These are phyloP conservation scores for Marasmius tenuissimus DNA, from an alignment of 1,284 basidiomycete genomes.

Conservation along the genomic window DNA sequence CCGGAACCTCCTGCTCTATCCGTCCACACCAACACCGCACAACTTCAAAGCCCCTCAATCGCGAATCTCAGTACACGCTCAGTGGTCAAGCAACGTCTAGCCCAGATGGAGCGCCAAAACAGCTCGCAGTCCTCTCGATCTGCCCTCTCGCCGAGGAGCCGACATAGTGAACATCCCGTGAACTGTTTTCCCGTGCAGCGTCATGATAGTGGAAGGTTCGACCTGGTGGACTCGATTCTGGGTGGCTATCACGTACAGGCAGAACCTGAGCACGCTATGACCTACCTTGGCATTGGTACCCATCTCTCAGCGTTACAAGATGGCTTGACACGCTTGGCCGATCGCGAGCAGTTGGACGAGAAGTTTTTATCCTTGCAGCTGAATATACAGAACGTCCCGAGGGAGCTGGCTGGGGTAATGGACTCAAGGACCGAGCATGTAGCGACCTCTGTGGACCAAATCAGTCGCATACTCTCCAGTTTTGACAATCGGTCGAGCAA, in stretches of 20 bases:
- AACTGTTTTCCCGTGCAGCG: not conserved
- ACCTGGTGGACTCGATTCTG: not conserved
- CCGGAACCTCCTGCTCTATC: conserved; percentile 9
- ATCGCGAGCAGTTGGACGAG: conserved; percentile 32
- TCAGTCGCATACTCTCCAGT: not conserved
- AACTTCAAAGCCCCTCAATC: conserved; percentile 49
- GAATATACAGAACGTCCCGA: conserved; percentile 29
- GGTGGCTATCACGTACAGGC: not conserved
- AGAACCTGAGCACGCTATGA: not conserved
- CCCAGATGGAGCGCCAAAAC: conserved; percentile 35
- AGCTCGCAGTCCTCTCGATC: not conserved
- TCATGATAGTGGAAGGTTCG: not conserved
- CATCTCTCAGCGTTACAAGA: conserved; percentile 37
- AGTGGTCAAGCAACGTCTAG: conserved; percentile 52
- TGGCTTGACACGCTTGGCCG: conserved; percentile 34
- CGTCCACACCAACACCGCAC: conserved; percentile 18
- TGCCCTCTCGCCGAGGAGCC: not conserved
- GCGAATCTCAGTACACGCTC: conserved; percentile 48
- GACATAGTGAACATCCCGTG: not conserved
- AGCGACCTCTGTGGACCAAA: not conserved
- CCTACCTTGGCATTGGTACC: conserved; percentile 17
- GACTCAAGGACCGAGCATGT: not conserved
- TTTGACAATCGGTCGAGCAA: not conserved
- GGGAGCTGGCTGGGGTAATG: not conserved
- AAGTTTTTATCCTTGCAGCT: conserved; percentile 36